Evolutionary conservation across 73 alveolate genomes (phyloP).

Genomic region (Tetrahymena borealis): DNA sequence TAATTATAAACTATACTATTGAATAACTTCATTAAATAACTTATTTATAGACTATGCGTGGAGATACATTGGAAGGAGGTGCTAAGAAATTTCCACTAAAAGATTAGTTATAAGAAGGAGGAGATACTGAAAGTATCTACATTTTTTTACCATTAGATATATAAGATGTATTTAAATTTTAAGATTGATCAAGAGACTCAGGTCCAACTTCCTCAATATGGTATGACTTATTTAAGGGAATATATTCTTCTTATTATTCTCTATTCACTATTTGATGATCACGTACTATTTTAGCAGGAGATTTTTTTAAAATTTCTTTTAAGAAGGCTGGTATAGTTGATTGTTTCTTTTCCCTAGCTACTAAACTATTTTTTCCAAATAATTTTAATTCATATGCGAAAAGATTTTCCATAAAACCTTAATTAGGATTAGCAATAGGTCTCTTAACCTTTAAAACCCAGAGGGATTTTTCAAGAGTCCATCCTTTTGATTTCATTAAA

Average conservation of each 20-base stretch:
- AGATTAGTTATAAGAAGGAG: not conserved
- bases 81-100: not conserved
- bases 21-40: no score
- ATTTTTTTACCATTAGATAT: not conserved
- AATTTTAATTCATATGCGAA: slow-evolving; percentile 34
- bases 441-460: slow-evolving; percentile 52
- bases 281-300: not conserved
- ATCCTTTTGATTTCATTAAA: slow-evolving; percentile 52
- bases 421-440: slow-evolving; percentile 56
- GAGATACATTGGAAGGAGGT: not conserved
- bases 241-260: not conserved
- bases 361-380: not conserved
- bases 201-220: not conserved
- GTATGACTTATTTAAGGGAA: not conserved
- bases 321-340: not conserved
- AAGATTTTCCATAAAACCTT: slow-evolving; percentile 60
- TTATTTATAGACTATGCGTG: no score
- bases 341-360: not conserved
- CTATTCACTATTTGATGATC: not conserved
- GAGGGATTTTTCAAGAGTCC: slow-evolving; percentile 45
- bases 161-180: not conserved
- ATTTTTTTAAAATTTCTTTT: not conserved
- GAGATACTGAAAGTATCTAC: not conserved
- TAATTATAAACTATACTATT: no score
- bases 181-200: not conserved